phyloP scores from a whole-genome alignment of 192 early-diverging fungal genomes.

The Coemansia sp. region DNA sequence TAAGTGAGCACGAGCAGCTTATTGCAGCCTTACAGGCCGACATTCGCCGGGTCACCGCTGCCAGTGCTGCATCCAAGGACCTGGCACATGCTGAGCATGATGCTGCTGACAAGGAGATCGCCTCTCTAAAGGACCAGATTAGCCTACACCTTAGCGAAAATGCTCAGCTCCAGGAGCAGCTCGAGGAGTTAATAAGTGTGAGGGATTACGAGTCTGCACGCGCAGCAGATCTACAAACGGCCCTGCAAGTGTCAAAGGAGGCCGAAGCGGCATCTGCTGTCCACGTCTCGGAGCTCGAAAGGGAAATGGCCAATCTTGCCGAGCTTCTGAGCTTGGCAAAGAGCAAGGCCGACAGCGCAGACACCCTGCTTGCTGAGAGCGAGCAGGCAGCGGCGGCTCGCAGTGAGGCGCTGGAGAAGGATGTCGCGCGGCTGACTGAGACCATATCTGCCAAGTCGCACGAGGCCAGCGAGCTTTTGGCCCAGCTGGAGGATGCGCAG shows the following conservation, averaged over 20 bases:
- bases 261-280: background rate
- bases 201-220: background rate
- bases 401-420: background rate
- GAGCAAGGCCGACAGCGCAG: background rate
- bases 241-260: background rate
- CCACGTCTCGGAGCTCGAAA: background rate
- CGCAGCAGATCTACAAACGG: background rate
- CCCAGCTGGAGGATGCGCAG: background rate
- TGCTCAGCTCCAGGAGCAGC: background rate
- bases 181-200: background rate
- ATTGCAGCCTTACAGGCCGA: background rate
- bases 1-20: background rate
- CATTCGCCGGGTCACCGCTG: background rate
- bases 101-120: background rate
- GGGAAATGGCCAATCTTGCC: background rate
- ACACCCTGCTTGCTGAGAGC: background rate
- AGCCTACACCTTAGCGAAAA: background rate
- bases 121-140: background rate
- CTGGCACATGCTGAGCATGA: background rate
- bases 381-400: background rate
- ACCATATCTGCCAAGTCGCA: background rate
- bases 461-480: background rate
- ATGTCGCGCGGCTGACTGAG: background rate
- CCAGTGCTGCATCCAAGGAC: background rate
- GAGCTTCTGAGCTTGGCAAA: background rate